phyloP scores from a whole-genome alignment of 805 yeast species.

The Debaryomyces tyrocola region DNA sequence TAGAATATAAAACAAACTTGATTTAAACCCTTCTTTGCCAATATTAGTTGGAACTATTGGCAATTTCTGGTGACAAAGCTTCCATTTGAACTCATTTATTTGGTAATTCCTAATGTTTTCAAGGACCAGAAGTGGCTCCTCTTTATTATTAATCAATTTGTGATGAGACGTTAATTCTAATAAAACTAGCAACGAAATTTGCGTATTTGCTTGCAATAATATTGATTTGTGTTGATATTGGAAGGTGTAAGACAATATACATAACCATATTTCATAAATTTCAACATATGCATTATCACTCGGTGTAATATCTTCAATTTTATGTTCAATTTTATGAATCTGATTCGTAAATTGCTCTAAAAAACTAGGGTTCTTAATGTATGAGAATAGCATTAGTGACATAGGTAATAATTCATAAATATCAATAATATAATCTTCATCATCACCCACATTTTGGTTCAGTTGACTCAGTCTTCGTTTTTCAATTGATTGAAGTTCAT shows the following conservation, averaged over 20 bases:
- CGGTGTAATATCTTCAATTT: slow-evolving; percentile 14
- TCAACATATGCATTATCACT: slow-evolving; percentile 14
- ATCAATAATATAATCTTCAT: slow-evolving; percentile 10
- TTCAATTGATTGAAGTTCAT: slow-evolving; percentile 14
- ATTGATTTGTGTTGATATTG: slow-evolving; percentile 37
- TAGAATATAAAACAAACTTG: slow-evolving; percentile 32
- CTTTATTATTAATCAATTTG: neutral
- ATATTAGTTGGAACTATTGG: slow-evolving; percentile 32
- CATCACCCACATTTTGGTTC: slow-evolving; percentile 6
- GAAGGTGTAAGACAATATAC: slow-evolving; percentile 36
- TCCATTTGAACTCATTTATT: slow-evolving; percentile 41
- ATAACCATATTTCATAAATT: slow-evolving; percentile 33
- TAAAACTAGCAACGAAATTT: slow-evolving; percentile 26
- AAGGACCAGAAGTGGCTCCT: neutral
- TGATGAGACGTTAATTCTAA: slow-evolving; percentile 20
- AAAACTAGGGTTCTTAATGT: slow-evolving; percentile 15
- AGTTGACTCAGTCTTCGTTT: slow-evolving; percentile 10
- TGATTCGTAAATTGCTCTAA: slow-evolving; percentile 14
- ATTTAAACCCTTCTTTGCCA: slow-evolving; percentile 23
- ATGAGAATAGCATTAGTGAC: slow-evolving; percentile 12
- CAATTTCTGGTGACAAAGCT: slow-evolving; percentile 39
- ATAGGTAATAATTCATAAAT: slow-evolving; percentile 19
- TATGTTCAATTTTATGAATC: slow-evolving; percentile 5
- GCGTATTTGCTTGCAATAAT: slow-evolving; percentile 22
- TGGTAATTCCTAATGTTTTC: slow-evolving; percentile 13